These are phyloP conservation scores for Vachellia collinsii DNA, from an alignment of 306 rosid genomes.

Conservation along the genomic window DNA sequence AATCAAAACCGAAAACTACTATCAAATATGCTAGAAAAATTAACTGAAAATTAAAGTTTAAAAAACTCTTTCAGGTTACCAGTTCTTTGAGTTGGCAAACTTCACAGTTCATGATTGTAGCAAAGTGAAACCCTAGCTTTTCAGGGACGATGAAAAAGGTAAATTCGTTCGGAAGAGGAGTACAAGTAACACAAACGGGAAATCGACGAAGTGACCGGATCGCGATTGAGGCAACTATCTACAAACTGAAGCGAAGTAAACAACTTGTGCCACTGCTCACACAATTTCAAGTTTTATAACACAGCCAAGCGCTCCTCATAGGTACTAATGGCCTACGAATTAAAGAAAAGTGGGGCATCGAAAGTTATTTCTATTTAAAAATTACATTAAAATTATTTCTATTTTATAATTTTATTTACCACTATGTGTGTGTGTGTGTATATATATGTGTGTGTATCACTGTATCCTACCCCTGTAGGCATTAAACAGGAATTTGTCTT, in stretches of 20 bases:
- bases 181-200: neutral
- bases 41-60: neutral
- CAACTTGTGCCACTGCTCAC: no score
- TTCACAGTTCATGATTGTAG: slow-evolving; percentile 80
- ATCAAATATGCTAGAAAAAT: neutral
- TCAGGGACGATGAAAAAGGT: neutral
- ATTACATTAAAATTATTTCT: no score
- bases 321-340: no score
- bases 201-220: neutral
- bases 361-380: no score
- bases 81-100: slow-evolving; percentile 93
- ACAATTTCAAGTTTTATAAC: no score
- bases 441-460: no score
- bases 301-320: no score
- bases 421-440: no score
- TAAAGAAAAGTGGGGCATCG: no score
- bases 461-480: no score
- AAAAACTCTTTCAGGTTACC: slow-evolving; percentile 41
- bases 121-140: slow-evolving; percentile 41
- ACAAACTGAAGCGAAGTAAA: neutral
- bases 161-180: neutral
- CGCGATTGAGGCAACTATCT: neutral
- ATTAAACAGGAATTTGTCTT: no score
- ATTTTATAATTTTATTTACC: no score
- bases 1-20: slow-evolving; percentile 11